Base-by-base conservation (phyloP, 1,284 basidiomycete genomes). In the Cryptococcus hybrid region DNA sequence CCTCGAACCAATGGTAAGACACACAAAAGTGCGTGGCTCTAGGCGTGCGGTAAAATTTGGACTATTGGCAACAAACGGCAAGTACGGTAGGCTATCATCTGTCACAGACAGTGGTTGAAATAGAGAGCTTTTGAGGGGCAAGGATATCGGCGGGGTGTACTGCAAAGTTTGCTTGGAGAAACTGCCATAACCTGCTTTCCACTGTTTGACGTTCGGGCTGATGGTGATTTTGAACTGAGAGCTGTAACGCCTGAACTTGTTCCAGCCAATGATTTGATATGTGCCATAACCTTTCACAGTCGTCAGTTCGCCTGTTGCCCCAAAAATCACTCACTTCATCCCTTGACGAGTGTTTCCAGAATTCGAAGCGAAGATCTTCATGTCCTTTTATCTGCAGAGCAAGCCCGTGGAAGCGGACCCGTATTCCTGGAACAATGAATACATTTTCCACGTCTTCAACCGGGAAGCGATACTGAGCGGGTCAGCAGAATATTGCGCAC, bases 381-480 rank as follows among this genome's bases (percentile, higher is more conserved):
- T 82, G 81, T 9, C 83, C 84, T 42, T 81, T 77, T 9, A 86
- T 74, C 52, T 82, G 77, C 8, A 87, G 63, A 6, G 77, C 67
- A 51, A 87, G 62, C 5, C 82, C 82, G 60, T 82, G 75, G n/a
- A 78, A 71, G n/a, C 76, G 77, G 18, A 79, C 63, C 37, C 77
- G 69, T 30, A 76, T 61, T 3, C 78, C 61, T 6, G 70, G 65
- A 15, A 78, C 75, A 9, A 71, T 64, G 36, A 72, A 78, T 0
- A 81, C 82, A 7, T 73, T 68, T 52, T 80, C 81, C 60, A 87
- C 65, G 46, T 79, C 80, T 6, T 73, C 68, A 8, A 80, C 66
- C 3, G 79, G 77, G 61, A 85, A 79, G 12, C 85, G 85, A 62
- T 85, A 84, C 61, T 79, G 18, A 78, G 67, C 60, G 82, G 78